A percentile compares a stretch with the other conserved stretches of the same genome.
These are phyloP conservation scores for Podospora conica DNA, from an alignment of 495 filamentous ascomycete genomes.

Conservation along the genomic window DNA sequence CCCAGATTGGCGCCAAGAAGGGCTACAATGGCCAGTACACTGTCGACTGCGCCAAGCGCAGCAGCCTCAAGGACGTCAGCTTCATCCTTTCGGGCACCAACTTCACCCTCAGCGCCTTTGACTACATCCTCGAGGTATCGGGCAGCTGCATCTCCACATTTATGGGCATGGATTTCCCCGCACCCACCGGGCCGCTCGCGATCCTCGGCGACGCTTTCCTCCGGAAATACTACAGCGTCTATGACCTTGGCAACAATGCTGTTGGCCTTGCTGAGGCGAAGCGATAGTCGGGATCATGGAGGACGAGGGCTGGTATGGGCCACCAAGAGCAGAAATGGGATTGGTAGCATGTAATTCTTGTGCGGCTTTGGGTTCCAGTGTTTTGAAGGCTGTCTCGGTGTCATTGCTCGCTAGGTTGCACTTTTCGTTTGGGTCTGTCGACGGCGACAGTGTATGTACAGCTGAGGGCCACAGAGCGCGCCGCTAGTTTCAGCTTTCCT, in stretches of 20 bases:
- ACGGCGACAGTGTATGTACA: not conserved
- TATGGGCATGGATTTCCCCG: conserved; percentile 97
- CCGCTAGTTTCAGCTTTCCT: conserved; percentile 2
- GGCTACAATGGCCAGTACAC: conserved; percentile 90
- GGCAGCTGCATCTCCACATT: conserved; percentile 95
- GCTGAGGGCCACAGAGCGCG: not conserved
- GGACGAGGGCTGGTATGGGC: not conserved
- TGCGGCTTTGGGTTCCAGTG: conserved; percentile 1
- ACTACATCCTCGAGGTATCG: conserved; percentile 95
- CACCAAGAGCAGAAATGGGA: not conserved
- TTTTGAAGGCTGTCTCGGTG: not conserved
- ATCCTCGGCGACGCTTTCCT: conserved; percentile 98
- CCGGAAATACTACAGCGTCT: conserved; percentile 94
- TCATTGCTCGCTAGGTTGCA: not conserved
- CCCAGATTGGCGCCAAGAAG: conserved; percentile 97
- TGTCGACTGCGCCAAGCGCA: conserved; percentile 80
- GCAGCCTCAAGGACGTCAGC: conserved; percentile 75
- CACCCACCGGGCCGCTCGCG: conserved; percentile 83
- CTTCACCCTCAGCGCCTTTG: conserved; percentile 81
- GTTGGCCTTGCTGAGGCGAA: conserved; percentile 87
- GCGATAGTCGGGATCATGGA: conserved; percentile 19
- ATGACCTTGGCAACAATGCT: conserved; percentile 76
- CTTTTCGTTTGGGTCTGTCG: not conserved
- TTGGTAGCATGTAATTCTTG: conserved; percentile 12
- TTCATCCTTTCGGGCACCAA: conserved; percentile 83